Evolutionary conservation across 2,329 filamentous ascomycete genomes (phyloP).

Genomic region (Colletotrichum lindemuthianum): DNA sequence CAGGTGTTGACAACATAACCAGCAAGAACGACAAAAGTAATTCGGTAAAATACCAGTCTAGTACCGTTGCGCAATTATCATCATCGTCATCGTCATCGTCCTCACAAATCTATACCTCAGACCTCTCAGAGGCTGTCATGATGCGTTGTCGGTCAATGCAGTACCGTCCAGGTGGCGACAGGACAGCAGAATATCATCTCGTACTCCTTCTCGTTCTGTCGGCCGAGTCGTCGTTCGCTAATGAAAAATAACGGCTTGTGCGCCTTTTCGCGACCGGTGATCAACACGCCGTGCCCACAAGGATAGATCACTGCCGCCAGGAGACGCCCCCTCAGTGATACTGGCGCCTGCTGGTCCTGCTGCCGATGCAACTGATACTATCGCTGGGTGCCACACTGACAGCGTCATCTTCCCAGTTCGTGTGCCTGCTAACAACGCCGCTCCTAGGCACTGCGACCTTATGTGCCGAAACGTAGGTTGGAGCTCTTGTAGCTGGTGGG

Average conservation of each 20-base stretch:
- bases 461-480: constrained; percentile 42
- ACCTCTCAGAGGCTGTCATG: too few species aligned
- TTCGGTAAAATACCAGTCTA: too few species aligned
- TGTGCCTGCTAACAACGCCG: constrained; percentile 52
- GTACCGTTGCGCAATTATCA: too few species aligned
- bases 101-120: too few species aligned
- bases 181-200: background rate
- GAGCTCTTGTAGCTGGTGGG: constrained; percentile 38
- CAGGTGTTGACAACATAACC: too few species aligned
- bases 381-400: constrained; percentile 68
- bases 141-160: too few species aligned
- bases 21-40: too few species aligned
- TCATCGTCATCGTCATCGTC: too few species aligned
- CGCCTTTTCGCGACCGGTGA: background rate
- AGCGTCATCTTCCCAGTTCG: constrained; percentile 58
- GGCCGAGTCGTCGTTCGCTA: constrained; percentile 2
- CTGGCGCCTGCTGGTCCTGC: constrained; percentile 44
- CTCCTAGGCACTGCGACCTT: constrained; percentile 54
- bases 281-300: too few species aligned
- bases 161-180: background rate
- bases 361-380: constrained; percentile 70
- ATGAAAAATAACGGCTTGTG: background rate
- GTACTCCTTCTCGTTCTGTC: constrained; percentile 4
- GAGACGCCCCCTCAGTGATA: constrained; percentile 39
- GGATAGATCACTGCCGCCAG: background rate